Evolutionary conservation across 495 filamentous ascomycete species (phyloP), one percentile per base, ranked within the genome.

Genomic region (Cudoniella acicularis): DNA sequence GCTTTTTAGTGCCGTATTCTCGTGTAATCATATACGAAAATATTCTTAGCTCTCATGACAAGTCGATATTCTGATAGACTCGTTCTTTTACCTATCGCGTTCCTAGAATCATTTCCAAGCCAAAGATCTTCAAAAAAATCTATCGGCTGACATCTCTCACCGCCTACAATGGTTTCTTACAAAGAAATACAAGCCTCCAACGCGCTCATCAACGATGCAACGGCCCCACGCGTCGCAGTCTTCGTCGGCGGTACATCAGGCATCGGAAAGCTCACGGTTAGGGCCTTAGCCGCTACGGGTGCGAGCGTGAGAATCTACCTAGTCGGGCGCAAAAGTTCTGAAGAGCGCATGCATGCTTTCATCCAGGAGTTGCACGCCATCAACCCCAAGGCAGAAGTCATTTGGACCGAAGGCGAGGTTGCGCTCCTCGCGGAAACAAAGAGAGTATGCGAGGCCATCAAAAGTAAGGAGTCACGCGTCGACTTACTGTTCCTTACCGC

Each of bases 191-290:
- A 62, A 55, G 66, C 63, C 25, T 71, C 71, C 48, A 75, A 75
- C 64, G 67, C 67, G 26, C 73, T 64, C 43, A 73, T 77, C 64
- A 67, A 67, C 56, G 59, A 66, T 25, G 48, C 65, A 23, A 72
- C 68, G 8, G 66, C 64, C 36, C 73, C 71, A 52, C 57, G 23
- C 3, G 51, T 54, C 50, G 30, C 51, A 3, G 49, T 60, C 49
- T 60, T 60, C 42, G 73, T 76, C 8, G 74, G 76, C 41, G 76
- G 67, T 27, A 77, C 75, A 6, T 64, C 66, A 45, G 73, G 73
- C 27, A 76, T 76, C 47, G 70, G 72, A 41, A 60, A 64, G 47
- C 59, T 51, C 43, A 74, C 73, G 11, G 63, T 69, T 3, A 65
- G 63, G 21, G 73, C 70, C 49, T 67, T 75, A 24, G 69, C 68